Evolutionary conservation across 1,139 yeast genomes (phyloP), one percentile per base, ranked within the genome.

Genomic region (Blastobotrys elegans): DNA sequence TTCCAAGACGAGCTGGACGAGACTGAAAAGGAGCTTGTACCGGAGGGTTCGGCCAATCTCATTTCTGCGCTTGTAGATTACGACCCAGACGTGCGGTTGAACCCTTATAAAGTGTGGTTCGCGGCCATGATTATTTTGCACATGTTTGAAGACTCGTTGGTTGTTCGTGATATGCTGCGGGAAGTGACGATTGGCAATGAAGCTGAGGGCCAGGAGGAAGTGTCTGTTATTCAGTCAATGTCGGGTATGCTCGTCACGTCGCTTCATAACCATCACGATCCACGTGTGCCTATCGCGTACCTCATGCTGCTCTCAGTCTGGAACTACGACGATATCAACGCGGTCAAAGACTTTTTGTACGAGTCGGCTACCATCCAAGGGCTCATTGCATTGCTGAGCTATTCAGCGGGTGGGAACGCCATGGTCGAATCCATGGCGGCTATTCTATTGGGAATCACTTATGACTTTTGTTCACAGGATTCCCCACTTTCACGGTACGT

Each of bases 101-200:
- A 94, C 56, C 97, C 98, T 0, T 92, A 88, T 63, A 80, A 82
- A 58, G 69, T 81, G 0, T 94, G 96, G 95, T 90, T 92, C 68
- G 82, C 97, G 0, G 72, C 87, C 1, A 75, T 80, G 2, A 71
- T 87, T 3, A 61, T 92, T 35, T 70, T 85, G 48, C 78, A 77
- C 50, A 61, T 89, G 3, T 77, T 89, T 54, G 78, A 78, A 48
- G 86, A 79, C 22, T 60, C 68, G 8, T 62, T 61, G 7, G 80
- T 74, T 26, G 73, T 77, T 27, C 74, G 77, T 52, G 76, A 74
- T 13, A 56, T 75, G 29, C 76, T 86, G 0, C 68, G 79, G 43
- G 61, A 64, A 0, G 72, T 87, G n/a, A 71, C 71, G n/a, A 73
- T 84, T 11, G 96, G 95, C 3, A 70, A 66, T 45, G 81, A 79